Conservation (phyloP, 768 basidiomycete genomes). For the Symmetrospora coprosmae region DNA sequence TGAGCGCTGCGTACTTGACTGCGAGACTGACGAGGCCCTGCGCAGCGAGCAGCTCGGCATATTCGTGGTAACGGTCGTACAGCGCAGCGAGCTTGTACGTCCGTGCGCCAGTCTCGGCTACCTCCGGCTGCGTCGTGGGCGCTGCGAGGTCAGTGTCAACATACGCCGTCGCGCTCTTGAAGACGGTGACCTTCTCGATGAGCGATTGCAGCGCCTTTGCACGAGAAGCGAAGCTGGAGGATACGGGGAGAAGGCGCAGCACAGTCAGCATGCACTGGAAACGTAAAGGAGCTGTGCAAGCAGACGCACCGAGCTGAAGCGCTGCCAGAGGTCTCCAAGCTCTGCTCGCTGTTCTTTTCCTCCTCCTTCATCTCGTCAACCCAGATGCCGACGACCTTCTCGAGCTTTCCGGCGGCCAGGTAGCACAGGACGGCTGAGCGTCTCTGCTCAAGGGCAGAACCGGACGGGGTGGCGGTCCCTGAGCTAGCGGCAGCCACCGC, state of each 20-base stretch:
- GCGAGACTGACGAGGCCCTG: conserved; percentile 83
- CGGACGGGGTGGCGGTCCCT: conserved; percentile 37
- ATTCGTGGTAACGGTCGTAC: conserved; percentile 90
- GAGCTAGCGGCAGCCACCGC: conserved; percentile 43
- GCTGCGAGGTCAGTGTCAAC: conserved; percentile 54
- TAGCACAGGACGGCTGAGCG: conserved; percentile 87
- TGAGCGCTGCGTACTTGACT: conserved; percentile 59
- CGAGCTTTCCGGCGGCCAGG: conserved; percentile 74
- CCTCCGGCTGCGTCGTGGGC: conserved; percentile 38
- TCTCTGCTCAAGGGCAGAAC: conserved; percentile 45
- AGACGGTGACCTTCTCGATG: conserved; percentile 90
- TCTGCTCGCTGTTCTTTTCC: conserved; percentile 41
- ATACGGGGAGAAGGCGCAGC: too few species aligned
- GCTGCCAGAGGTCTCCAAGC: conserved; percentile 40
- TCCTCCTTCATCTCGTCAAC: conserved; percentile 76
- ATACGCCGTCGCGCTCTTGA: conserved; percentile 72
- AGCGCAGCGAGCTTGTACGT: conserved; percentile 68
- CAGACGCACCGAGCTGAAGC: too few species aligned
- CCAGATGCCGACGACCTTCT: conserved; percentile 82
- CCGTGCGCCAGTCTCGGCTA: conserved; percentile 44
- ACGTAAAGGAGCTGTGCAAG: too few species aligned
- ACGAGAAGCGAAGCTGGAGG: conserved; percentile 56
- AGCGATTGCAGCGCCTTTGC: conserved; percentile 79
- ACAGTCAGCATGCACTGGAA: too few species aligned
- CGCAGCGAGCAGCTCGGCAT: conserved; percentile 74